phyloP scores from a whole-genome alignment of 2,329 filamentous ascomycete species.

The Monilinia vaccinii-corymbosi region DNA sequence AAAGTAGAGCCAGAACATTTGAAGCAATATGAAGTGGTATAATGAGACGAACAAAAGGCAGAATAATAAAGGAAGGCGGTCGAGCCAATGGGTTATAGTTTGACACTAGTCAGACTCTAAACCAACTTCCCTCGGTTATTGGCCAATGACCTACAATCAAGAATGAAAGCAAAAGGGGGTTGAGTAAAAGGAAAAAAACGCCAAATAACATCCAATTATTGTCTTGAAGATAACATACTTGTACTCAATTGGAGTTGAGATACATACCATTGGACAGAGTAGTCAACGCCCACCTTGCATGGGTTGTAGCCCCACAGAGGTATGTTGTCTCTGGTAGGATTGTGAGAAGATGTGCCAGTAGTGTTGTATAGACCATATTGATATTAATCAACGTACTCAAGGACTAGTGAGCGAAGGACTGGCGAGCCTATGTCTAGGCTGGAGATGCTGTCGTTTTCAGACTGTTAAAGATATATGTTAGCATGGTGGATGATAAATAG shows the following conservation, averaged over 20 bases:
- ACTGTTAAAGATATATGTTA: neutral
- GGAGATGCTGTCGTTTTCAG: too few species aligned
- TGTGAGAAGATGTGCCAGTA: neutral
- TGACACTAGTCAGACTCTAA: neutral
- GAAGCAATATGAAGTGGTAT: neutral
- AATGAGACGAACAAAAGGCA: neutral
- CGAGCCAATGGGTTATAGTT: neutral
- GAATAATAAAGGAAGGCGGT: neutral
- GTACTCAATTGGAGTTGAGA: neutral
- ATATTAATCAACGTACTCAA: neutral
- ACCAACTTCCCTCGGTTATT: neutral
- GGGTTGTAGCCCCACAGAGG: neutral
- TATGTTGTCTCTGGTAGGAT: neutral
- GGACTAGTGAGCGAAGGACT: neutral
- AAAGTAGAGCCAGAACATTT: neutral
- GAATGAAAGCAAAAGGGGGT: neutral
- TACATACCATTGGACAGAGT: neutral
- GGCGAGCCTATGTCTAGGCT: neutral
- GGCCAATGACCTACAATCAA: neutral
- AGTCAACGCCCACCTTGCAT: neutral
- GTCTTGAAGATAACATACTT: neutral
- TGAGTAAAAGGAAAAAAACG: neutral
- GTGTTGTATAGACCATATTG: neutral
- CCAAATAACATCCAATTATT: neutral
- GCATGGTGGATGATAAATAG: neutral